phyloP scores from a whole-genome alignment of 2,329 filamentous ascomycete genomes.

The Aplosporella prunicola region DNA sequence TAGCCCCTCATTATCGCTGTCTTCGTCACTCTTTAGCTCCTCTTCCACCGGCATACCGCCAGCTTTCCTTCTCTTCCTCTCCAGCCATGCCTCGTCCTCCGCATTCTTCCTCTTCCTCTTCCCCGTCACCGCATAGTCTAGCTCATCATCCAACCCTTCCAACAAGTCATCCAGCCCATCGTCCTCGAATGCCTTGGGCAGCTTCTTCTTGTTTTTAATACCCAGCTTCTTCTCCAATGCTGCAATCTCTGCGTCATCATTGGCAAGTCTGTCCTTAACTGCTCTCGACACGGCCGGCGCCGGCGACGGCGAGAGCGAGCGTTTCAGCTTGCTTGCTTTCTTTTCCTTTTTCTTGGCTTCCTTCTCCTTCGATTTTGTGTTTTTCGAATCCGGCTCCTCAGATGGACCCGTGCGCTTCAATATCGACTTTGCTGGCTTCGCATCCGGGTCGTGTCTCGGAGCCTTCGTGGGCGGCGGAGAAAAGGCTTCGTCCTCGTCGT shows the following conservation, averaged over 20 bases:
- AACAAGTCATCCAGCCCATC: conserved; percentile 77
- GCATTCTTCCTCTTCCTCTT: conserved; percentile 44
- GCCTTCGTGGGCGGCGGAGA: conserved; percentile 15
- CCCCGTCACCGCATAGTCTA: conserved; percentile 32
- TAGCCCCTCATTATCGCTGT: conserved; percentile 18
- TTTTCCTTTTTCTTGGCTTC: conserved; percentile 16
- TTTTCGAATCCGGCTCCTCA: not conserved
- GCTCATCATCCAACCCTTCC: conserved; percentile 51
- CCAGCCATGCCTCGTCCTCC: conserved; percentile 54
- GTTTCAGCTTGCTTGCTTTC: no score
- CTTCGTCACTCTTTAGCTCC: conserved; percentile 19
- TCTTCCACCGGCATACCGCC: conserved; percentile 21
- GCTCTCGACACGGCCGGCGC: conserved; percentile 24
- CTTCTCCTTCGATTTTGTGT: conserved; percentile 14
- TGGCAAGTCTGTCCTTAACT: conserved; percentile 53
- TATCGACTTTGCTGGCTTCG: conserved; percentile 27
- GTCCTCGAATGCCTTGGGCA: conserved; percentile 64
- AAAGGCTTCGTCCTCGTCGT: conserved; percentile 17
- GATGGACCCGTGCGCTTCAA: conserved; percentile 22
- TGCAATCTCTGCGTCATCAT: conserved; percentile 84
- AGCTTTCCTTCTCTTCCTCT: conserved; percentile 48
- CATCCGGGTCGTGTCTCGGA: conserved; percentile 15
- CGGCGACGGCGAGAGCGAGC: conserved; percentile 9
- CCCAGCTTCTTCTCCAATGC: conserved; percentile 81
- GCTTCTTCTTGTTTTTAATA: conserved; percentile 64